phyloP scores from a whole-genome alignment of 352 stramenopile genomes.

The Peronospora destructor region DNA sequence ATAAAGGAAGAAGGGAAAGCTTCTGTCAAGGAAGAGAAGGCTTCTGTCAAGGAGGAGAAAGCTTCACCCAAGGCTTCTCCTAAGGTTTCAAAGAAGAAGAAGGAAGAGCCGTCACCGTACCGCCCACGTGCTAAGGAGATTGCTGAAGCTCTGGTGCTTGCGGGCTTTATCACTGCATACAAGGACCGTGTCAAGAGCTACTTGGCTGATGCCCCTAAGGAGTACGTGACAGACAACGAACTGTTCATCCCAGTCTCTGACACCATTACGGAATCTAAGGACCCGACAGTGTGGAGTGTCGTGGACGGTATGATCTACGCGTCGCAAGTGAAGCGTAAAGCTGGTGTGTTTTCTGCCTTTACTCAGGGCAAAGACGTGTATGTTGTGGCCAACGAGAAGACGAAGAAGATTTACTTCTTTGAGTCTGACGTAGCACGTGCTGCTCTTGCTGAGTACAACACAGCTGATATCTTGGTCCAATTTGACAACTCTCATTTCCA shows the following conservation, averaged over 20 bases:
- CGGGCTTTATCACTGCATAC: conserved; percentile 35
- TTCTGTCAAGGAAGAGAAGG: conserved; percentile 12
- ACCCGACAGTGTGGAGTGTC: conserved; percentile 32
- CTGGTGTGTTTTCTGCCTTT: conserved; percentile 45
- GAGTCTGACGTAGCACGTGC: conserved; percentile 32
- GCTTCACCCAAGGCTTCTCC: conserved; percentile 15
- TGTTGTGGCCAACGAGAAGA: conserved; percentile 36
- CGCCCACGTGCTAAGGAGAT: conserved; percentile 34
- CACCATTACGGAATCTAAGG: conserved; percentile 31
- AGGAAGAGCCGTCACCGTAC: conserved; percentile 27
- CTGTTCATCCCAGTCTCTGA: conserved; percentile 37
- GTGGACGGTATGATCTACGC: conserved; percentile 32
- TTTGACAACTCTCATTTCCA: conserved; percentile 38
- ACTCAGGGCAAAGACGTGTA: conserved; percentile 54
- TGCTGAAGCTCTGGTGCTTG: conserved; percentile 30
- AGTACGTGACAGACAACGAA: conserved; percentile 40
- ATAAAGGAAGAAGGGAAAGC: conserved; percentile 12
- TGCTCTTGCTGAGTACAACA: conserved; percentile 24
- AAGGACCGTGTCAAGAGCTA: conserved; percentile 44
- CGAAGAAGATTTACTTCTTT: conserved; percentile 42
- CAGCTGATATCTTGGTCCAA: conserved; percentile 34
- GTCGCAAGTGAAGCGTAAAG: conserved; percentile 51
- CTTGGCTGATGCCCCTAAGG: conserved; percentile 28
- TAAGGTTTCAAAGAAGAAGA: conserved; percentile 22
- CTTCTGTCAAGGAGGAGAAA: conserved; percentile 16